A percentile compares a stretch with the other conserved stretches of the same genome.
phyloP scores from a whole-genome alignment of 2,329 filamentous ascomycete species.

The Leptodontidium sp. region DNA sequence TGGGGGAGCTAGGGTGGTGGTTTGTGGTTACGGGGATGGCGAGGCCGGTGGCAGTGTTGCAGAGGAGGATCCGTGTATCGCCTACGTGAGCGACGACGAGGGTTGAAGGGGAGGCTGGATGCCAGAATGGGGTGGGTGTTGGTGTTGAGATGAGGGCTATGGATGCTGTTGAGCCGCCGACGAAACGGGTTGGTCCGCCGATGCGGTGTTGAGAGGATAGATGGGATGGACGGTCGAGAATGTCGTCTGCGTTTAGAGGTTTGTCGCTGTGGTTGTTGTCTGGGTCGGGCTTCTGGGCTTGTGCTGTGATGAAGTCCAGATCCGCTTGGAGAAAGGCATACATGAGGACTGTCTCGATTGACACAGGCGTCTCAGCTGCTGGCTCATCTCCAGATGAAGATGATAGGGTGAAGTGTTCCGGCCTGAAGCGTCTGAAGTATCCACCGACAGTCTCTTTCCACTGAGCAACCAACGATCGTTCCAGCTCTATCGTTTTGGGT shows the following conservation, averaged over 20 bases:
- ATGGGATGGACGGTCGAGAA: constrained; percentile 71
- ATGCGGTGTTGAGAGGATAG: constrained; percentile 68
- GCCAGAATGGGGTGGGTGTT: constrained; percentile 92
- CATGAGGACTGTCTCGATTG: constrained; percentile 80
- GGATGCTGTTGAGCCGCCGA: constrained; percentile 92
- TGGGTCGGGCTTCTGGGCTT: constrained; percentile 81
- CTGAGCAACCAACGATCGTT: constrained; percentile 73
- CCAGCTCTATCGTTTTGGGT: constrained; percentile 70
- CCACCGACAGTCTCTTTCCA: constrained; percentile 90
- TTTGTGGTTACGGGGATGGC: constrained; percentile 86
- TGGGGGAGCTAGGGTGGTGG: constrained; percentile 89
- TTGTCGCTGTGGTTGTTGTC: constrained; percentile 76
- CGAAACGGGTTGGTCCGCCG: constrained; percentile 81
- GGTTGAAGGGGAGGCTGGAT: constrained; percentile 84
- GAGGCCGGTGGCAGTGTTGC: constrained; percentile 82
- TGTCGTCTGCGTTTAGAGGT: constrained; percentile 85
- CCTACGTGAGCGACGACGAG: constrained; percentile 90
- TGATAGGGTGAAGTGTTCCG: constrained; percentile 71
- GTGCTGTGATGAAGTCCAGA: constrained; percentile 90
- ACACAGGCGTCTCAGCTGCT: constrained; percentile 53
- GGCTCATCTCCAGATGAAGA: constrained; percentile 44
- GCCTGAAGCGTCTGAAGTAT: constrained; percentile 91
- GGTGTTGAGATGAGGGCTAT: constrained; percentile 91
- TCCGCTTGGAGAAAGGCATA: constrained; percentile 96
- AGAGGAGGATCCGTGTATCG: constrained; percentile 90